phyloP scores from a whole-genome alignment of 257 asterid species.

The Rehmannia glutinosa region DNA sequence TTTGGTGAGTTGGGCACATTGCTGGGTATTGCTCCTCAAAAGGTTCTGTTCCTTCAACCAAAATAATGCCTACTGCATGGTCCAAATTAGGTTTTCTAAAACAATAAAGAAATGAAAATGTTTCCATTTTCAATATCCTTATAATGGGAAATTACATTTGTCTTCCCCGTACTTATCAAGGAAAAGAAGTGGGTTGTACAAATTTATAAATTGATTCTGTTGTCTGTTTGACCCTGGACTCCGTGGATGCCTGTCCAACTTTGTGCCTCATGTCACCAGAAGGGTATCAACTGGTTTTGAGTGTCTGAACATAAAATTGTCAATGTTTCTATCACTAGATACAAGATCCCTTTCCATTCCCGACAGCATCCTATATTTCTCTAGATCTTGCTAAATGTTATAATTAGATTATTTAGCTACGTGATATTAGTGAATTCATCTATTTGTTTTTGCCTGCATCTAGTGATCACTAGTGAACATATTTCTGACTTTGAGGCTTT shows the following conservation, averaged over 20 bases:
- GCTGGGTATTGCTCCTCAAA: slow-evolving; percentile 91
- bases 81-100: not conserved
- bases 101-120: not conserved
- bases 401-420: not conserved
- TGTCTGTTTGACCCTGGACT: not conserved
- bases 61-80: slow-evolving; percentile 7
- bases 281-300: not conserved
- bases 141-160: not conserved
- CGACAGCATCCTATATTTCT: not conserved
- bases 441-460: not conserved
- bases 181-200: not conserved
- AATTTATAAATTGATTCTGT: not conserved
- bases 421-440: no score
- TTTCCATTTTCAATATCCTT: not conserved
- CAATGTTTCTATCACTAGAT: not conserved
- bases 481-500: not conserved
- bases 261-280: not conserved
- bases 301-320: not conserved
- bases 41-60: slow-evolving; percentile 44
- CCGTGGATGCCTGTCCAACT: not conserved
- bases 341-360: not conserved
- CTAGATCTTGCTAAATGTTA: not conserved
- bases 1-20: slow-evolving; percentile 92
- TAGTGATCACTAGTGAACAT: not conserved
- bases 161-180: not conserved